Evolutionary conservation across 257 asterid genomes (phyloP), one percentile per base, ranked within the genome.

Genomic region (Asclepias syriaca): DNA sequence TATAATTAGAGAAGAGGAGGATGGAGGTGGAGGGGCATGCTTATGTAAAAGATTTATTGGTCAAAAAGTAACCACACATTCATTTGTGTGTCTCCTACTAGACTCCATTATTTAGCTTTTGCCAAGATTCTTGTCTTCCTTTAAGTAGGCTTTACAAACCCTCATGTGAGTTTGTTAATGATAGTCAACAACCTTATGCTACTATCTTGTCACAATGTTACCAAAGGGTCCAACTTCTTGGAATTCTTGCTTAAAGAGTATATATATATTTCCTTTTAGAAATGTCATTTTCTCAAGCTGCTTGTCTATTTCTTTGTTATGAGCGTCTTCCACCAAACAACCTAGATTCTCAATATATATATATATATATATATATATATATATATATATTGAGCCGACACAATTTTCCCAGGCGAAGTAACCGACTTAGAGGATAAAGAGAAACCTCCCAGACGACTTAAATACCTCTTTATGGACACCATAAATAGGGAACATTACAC

Each of bases 31-130:
- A 5, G 55, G 81, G 77, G 79, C 88, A 80, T 78, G 83, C 79
- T 78, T 66, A 74, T 78, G 74, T 71, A 77, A 61, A 80, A 76
- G 73, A 6, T 67, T 63, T 65, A 68, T 70, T 86, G 90, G 96
- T 90, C 89, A 85, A 89, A 87, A 89, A 75, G 96, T 77, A 80
- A 89, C 80, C 76, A 81, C 78, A 72, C 79, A 84, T 82, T 83
- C 81, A 83, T 82, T 81, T 79, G 68, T 79, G 68, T 81, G 88
- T 88, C 83, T 85, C 82, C 86, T 85, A 81, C 87, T 86, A 85
- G 78, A 84, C n/a, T n/a, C n/a, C n/a, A n/a, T n/a, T n/a, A n/a
- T n/a, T n/a, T n/a, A n/a, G n/a, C n/a, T n/a, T n/a, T n/a, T n/a
- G n/a, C n/a, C n/a, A n/a, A n/a, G n/a, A n/a, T n/a, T n/a, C n/a